phyloP scores from a whole-genome alignment of 345 rosid species.

The Populus nigra region DNA sequence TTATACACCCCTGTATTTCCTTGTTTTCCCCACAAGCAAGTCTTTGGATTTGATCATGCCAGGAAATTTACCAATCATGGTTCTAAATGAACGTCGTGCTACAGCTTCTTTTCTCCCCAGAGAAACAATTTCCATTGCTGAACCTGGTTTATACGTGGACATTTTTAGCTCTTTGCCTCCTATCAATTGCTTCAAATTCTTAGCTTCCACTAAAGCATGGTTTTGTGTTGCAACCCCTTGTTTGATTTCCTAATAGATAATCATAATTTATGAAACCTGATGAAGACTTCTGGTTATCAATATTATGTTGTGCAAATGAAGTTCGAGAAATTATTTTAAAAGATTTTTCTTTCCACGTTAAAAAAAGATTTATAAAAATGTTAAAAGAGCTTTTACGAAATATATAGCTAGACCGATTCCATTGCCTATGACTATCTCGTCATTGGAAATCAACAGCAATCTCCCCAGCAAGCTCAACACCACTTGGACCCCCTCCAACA shows the following conservation, averaged over 20 bases:
- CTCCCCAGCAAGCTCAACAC: conserved; percentile 15
- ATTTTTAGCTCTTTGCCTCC: background rate
- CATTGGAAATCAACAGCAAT: conserved; percentile 11
- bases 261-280: no score
- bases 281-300: no score
- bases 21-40: background rate
- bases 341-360: no score
- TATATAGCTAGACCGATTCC: no score
- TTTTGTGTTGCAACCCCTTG: background rate
- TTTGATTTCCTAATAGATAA: background rate
- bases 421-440: no score
- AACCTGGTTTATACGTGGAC: background rate
- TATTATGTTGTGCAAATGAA: no score
- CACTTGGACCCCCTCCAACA: conserved; percentile 12
- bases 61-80: background rate
- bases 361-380: no score
- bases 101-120: background rate
- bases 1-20: background rate
- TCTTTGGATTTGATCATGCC: background rate
- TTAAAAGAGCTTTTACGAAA: no score
- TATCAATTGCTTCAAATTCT: background rate
- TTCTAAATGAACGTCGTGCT: background rate
- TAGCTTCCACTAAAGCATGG: background rate
- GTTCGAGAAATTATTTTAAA: no score
- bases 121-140: background rate